Percentiles rank a stretch among this genome's conserved stretches.
Evolutionary conservation across 202 grass and related monocot genomes (phyloP).

Genomic region (Carex sylvatica): DNA sequence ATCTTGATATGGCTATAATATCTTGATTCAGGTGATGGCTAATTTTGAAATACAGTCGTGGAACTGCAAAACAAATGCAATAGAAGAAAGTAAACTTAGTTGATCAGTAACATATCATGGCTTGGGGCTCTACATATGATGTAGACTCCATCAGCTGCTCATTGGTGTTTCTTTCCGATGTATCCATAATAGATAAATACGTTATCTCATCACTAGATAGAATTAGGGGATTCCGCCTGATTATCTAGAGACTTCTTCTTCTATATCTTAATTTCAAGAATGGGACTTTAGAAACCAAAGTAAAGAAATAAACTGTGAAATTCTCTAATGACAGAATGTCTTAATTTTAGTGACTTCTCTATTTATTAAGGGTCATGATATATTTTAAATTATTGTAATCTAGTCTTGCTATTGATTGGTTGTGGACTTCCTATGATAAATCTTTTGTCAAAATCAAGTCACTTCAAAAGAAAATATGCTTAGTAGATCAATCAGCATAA

Average conservation of each 20-base stretch:
- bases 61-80: neutral
- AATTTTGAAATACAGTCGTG: neutral
- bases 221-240: neutral
- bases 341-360: neutral
- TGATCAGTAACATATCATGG: neutral
- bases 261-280: neutral
- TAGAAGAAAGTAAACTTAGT: neutral
- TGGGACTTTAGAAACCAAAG: neutral
- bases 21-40: neutral
- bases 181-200: neutral
- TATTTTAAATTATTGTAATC: neutral
- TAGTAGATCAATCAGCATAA: constrained; percentile 3
- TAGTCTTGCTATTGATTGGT: neutral
- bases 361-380: neutral
- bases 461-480: neutral
- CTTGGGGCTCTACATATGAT: neutral
- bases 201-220: neutral
- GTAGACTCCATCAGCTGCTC: neutral
- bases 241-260: neutral
- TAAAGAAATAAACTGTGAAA: neutral
- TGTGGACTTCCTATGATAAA: neutral
- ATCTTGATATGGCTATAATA: neutral
- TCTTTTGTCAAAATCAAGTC: constrained; percentile 3
- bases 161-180: neutral
- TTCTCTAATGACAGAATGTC: neutral